phyloP scores from a whole-genome alignment of 306 rosid species.

The Fragaria vesca region DNA sequence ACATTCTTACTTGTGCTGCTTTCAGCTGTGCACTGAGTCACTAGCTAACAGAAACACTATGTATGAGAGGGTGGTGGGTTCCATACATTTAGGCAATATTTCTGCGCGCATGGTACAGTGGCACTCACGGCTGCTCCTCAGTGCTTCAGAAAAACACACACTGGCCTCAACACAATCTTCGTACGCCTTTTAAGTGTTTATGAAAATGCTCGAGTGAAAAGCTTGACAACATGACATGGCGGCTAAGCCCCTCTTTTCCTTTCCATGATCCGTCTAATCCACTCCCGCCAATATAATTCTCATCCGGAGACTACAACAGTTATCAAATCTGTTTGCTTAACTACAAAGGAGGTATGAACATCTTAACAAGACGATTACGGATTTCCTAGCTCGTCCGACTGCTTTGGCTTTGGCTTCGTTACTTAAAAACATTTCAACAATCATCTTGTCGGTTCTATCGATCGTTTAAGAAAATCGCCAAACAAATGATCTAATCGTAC shows the following conservation, averaged over 20 bases:
- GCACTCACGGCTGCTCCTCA: conserved; percentile 53
- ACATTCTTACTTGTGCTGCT: background rate
- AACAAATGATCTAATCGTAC: background rate
- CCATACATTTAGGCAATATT: conserved; percentile 29
- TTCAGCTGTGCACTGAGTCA: conserved; percentile 17
- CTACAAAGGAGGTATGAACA: background rate
- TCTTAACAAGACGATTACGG: background rate
- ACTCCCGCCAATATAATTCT: background rate
- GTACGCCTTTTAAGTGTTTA: background rate
- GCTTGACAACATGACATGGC: conserved; percentile 31
- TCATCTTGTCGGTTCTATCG: background rate
- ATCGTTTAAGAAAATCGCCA: background rate
- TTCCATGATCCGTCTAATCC: conserved; percentile 5
- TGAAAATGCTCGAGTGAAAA: conserved; percentile 7
- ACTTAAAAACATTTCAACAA: background rate
- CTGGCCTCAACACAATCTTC: background rate
- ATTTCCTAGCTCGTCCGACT: background rate
- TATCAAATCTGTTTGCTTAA: background rate
- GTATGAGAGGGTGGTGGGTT: conserved; percentile 40
- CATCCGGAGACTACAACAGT: background rate
- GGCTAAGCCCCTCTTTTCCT: conserved; percentile 5
- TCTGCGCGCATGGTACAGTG: conserved; percentile 74
- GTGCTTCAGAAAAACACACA: conserved; percentile 27
- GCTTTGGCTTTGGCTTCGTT: background rate
- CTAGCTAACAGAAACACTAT: background rate